phyloP scores from a whole-genome alignment of 2,329 filamentous ascomycete genomes.

The Paracorniculantispora psalliotae region DNA sequence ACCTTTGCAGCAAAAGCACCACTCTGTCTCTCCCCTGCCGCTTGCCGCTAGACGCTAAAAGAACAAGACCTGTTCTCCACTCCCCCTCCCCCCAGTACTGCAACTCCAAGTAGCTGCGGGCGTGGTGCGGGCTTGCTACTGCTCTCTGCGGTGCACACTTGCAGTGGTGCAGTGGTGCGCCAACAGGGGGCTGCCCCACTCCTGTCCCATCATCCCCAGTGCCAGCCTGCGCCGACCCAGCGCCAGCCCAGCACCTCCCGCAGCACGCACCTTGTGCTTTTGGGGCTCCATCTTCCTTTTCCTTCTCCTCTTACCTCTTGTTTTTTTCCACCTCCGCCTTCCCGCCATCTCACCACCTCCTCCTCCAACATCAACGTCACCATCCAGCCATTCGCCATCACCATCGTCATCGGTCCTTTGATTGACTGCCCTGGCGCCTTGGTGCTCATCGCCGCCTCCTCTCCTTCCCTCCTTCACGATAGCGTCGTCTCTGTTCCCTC shows the following conservation, averaged over 20 bases:
- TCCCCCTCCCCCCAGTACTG: no score
- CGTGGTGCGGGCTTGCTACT: no score
- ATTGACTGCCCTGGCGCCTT: slow-evolving; percentile 5
- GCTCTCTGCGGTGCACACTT: no score
- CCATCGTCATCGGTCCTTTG: not conserved
- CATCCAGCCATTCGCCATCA: slow-evolving; percentile 7
- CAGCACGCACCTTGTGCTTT: not conserved
- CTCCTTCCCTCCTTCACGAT: not conserved
- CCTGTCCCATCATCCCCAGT: slow-evolving; percentile 11
- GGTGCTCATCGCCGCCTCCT: not conserved
- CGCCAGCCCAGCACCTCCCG: not conserved
- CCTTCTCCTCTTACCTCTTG: not conserved
- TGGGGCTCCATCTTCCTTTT: slow-evolving; percentile 11
- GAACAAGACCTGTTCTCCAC: not conserved
- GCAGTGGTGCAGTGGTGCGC: no score
- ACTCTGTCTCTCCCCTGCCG: not conserved
- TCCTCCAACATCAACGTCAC: no score
- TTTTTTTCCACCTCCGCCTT: slow-evolving; percentile 7
- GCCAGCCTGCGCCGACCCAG: slow-evolving; percentile 1
- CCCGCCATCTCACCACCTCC: slow-evolving; percentile 8
- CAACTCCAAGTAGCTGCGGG: no score
- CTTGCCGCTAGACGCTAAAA: slow-evolving; percentile 8
- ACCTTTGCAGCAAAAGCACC: not conserved
- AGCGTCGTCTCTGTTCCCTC: slow-evolving; percentile 1
- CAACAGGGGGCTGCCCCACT: slow-evolving; percentile 11